Conservation (phyloP, 306 rosid genomes). For the Prunus armeniaca region DNA sequence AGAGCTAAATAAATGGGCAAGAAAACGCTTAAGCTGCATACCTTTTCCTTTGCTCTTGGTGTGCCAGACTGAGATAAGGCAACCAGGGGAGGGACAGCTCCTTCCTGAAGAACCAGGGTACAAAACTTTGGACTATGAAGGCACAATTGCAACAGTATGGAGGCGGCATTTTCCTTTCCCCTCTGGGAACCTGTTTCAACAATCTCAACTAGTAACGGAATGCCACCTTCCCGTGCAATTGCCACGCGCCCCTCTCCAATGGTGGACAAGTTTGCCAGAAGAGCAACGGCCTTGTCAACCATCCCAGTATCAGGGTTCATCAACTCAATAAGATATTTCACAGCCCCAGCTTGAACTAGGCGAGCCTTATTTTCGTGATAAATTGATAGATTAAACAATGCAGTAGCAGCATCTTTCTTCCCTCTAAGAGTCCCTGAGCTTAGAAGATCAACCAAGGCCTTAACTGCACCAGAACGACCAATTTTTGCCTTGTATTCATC, state of each 20-base stretch:
- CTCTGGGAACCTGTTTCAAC: constrained; percentile 80
- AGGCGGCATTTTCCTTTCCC: constrained; percentile 93
- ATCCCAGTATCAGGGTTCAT: constrained; percentile 67
- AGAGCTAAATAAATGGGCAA: not conserved
- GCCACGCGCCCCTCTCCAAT: constrained; percentile 73
- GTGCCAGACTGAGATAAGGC: constrained; percentile 88
- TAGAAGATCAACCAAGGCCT: constrained; percentile 84
- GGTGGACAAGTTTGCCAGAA: constrained; percentile 82
- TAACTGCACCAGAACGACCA: constrained; percentile 88
- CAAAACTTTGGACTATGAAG: constrained; percentile 79
- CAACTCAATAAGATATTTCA: constrained; percentile 69
- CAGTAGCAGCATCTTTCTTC: constrained; percentile 95
- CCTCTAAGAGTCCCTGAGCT: constrained; percentile 81
- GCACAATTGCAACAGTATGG: constrained; percentile 76
- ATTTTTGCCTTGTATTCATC: constrained; percentile 80
- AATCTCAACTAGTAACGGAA: constrained; percentile 79
- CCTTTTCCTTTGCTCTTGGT: constrained; percentile 94
- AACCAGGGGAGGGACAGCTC: constrained; percentile 96
- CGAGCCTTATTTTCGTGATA: constrained; percentile 90
- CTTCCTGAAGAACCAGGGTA: constrained; percentile 88
- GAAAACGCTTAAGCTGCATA: constrained; percentile 26
- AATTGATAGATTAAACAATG: constrained; percentile 82
- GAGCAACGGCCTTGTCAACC: constrained; percentile 93
- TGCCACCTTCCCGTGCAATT: constrained; percentile 67
- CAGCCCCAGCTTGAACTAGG: constrained; percentile 89